These are phyloP conservation scores for Oropetium thomaeum DNA, from an alignment of 176 grass and related monocot species.

Conservation along the genomic window DNA sequence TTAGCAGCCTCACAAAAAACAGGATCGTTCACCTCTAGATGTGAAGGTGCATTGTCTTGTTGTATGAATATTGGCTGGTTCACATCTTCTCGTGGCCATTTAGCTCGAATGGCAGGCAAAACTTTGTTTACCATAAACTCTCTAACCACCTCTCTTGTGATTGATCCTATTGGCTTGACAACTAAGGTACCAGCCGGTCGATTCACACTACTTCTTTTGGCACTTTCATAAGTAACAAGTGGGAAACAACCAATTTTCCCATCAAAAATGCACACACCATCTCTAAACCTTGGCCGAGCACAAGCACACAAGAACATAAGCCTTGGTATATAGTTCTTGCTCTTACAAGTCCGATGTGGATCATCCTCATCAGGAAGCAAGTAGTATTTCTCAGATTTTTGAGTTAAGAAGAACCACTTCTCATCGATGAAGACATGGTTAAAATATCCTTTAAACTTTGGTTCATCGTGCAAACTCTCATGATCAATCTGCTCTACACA, in stretches of 20 bases:
- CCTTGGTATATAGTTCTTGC: no score
- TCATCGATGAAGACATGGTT: neutral
- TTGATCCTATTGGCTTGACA: neutral
- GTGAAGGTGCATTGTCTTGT: neutral
- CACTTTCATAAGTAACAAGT: neutral
- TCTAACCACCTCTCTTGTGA: neutral
- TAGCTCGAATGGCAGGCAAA: neutral
- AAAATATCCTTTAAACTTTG: neutral
- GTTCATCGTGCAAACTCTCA: neutral
- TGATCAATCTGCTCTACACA: neutral
- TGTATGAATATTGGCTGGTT: neutral
- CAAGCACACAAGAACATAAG: no score
- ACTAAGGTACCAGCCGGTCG: no score
- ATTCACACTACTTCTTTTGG: neutral
- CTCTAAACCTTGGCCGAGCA: no score
- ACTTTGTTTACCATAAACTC: neutral
- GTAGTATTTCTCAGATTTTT: neutral
- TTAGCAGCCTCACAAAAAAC: neutral
- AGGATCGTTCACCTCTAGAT: neutral
- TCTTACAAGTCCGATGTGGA: no score
- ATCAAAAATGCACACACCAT: no score
- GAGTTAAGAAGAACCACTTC: neutral
- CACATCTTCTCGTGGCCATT: neutral
- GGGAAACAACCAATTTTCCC: no score
- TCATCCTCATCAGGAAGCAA: no score